Conservation (phyloP, 2,329 filamentous ascomycete genomes). For the Bipolaris oryzae region DNA sequence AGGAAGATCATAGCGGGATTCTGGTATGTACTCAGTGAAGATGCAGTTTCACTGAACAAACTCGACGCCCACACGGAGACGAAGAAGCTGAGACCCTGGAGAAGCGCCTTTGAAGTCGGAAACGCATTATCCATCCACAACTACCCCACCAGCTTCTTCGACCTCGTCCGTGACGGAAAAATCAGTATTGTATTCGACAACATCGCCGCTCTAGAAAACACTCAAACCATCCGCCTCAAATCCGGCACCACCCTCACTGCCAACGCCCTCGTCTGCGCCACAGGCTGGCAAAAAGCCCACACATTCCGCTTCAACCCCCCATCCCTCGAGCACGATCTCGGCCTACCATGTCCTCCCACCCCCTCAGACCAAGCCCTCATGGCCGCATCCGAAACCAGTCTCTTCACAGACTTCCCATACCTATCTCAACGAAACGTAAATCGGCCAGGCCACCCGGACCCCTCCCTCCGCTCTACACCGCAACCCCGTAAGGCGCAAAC, state of each 20-base stretch:
- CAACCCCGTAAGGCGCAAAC: slow-evolving; percentile 9
- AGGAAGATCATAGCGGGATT: slow-evolving; percentile 62
- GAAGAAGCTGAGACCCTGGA: slow-evolving; percentile 52
- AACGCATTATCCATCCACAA: slow-evolving; percentile 66
- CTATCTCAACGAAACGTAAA: slow-evolving; percentile 27
- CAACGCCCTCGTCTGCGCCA: slow-evolving; percentile 61
- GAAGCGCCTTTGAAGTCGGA: slow-evolving; percentile 59
- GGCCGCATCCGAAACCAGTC: slow-evolving; percentile 22
- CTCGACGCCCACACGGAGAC: slow-evolving; percentile 53
- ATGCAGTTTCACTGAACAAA: slow-evolving; percentile 56
- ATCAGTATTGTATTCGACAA: slow-evolving; percentile 63
- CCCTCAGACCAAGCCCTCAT: slow-evolving; percentile 49
- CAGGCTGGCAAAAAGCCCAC: slow-evolving; percentile 62
- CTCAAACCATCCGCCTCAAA: slow-evolving; percentile 55
- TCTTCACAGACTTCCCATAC: slow-evolving; percentile 24
- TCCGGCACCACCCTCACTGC: slow-evolving; percentile 53
- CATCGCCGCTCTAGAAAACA: slow-evolving; percentile 55
- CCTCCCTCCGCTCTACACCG: slow-evolving; percentile 17
- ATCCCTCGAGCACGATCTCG: slow-evolving; percentile 53
- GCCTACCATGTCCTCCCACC: slow-evolving; percentile 50
- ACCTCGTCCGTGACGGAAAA: slow-evolving; percentile 59
- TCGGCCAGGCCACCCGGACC: slow-evolving; percentile 26
- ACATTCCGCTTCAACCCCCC: slow-evolving; percentile 57
- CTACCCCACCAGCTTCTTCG: slow-evolving; percentile 63
- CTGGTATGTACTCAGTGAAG: slow-evolving; percentile 62